Percentiles rank a stretch among this genome's conserved stretches.
These are phyloP conservation scores for Porphyridium purpureum DNA, from an alignment of 23 red algal species.

Conservation along the genomic window DNA sequence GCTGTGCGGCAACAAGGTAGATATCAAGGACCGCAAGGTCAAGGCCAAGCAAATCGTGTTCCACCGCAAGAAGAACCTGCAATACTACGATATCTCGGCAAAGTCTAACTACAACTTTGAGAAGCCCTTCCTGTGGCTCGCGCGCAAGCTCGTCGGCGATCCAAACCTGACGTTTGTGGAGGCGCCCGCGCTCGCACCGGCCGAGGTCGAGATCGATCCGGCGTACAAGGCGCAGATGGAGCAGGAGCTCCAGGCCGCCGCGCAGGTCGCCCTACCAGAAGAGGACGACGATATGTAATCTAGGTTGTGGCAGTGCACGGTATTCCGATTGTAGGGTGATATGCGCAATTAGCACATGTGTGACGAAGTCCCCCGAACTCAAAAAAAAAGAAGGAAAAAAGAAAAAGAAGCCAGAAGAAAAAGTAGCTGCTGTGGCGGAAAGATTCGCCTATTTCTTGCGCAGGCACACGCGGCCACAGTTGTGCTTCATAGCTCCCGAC, in stretches of 20 bases:
- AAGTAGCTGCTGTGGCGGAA: too few species aligned
- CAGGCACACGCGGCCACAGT: too few species aligned
- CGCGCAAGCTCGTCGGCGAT: conserved; percentile 87
- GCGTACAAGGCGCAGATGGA: conserved; percentile 81
- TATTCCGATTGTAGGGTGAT: too few species aligned
- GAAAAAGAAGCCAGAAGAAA: too few species aligned
- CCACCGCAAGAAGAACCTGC: conserved; percentile 95
- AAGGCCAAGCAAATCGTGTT: conserved; percentile 95
- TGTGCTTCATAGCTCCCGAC: too few species aligned
- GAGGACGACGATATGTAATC: conserved; percentile 78
- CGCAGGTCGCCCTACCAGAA: conserved; percentile 66
- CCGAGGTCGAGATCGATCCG: conserved; percentile 75
- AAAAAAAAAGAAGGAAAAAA: too few species aligned
- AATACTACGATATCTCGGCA: conserved; percentile 93
- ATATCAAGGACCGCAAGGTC: conserved; percentile 99
- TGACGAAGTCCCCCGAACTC: too few species aligned
- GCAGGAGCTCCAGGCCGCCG: conserved; percentile 54
- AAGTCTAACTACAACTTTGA: conserved; percentile 99
- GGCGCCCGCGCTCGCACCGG: conserved; percentile 73
- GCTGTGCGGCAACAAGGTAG: conserved; percentile 96
- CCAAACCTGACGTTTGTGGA: conserved; percentile 69
- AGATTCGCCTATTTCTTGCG: too few species aligned
- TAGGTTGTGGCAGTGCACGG: too few species aligned
- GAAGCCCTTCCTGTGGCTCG: conserved; percentile 99
- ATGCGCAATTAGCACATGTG: too few species aligned